Evolutionary conservation across 2,329 filamentous ascomycete species (phyloP).

Genomic region (Zalaria obscura): DNA sequence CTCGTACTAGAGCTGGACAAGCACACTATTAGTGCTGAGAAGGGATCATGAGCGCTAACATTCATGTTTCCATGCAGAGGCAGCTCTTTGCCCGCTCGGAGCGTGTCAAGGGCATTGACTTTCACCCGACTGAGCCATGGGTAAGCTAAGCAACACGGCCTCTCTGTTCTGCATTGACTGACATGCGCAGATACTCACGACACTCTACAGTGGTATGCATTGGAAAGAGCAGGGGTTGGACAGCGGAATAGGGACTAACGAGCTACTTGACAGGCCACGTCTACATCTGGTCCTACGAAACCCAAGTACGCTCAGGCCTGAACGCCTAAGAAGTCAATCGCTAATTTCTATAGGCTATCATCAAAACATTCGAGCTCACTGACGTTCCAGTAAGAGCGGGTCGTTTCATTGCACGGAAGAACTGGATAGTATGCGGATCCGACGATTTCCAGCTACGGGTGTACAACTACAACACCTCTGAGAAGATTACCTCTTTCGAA

Average conservation of each 20-base stretch:
- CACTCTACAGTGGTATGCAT: constrained; percentile 75
- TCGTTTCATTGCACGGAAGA: constrained; percentile 93
- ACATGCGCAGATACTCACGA: constrained; percentile 53
- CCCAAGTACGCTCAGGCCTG: constrained; percentile 35
- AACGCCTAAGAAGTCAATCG: constrained; percentile 5
- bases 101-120: constrained; percentile 94
- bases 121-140: constrained; percentile 94
- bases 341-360: constrained; percentile 49
- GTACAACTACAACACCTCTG: constrained; percentile 98
- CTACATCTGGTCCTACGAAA: constrained; percentile 98
- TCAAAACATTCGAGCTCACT: constrained; percentile 98
- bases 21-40: neutral
- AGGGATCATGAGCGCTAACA: constrained; percentile 22
- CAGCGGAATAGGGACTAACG: neutral
- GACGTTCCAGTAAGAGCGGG: constrained; percentile 96
- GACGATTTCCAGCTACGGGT: constrained; percentile 83
- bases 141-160: constrained; percentile 30
- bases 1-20: neutral
- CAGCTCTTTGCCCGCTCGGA: constrained; percentile 81
- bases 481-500: constrained; percentile 95
- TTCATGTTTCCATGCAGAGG: constrained; percentile 40
- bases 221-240: neutral
- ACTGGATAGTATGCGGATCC: constrained; percentile 65
- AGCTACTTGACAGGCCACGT: constrained; percentile 58
- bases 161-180: constrained; percentile 1